Conservation (phyloP, 2,329 filamentous ascomycete species). For the Fusarium nelsonii region DNA sequence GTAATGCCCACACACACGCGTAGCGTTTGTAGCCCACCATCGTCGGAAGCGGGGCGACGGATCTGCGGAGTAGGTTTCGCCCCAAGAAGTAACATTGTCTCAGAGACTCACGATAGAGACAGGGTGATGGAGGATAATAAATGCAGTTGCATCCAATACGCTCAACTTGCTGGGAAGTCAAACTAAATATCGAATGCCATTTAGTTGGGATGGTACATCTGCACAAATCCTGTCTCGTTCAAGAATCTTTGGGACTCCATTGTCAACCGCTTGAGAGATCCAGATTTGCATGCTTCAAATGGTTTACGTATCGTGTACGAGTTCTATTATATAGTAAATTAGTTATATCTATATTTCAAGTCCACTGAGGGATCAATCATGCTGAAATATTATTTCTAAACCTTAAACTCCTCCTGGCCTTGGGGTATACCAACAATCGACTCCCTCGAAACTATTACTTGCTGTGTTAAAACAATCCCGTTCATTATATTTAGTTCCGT, state of each 20-base stretch:
- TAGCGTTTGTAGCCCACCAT: background rate
- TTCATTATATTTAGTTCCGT: slow-evolving; percentile 1
- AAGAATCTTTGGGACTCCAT: no score
- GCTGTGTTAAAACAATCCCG: background rate
- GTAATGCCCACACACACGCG: background rate
- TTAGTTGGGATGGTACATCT: no score
- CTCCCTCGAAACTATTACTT: background rate
- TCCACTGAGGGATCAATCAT: background rate
- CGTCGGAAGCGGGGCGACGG: background rate
- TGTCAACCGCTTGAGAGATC: no score
- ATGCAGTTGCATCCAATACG: no score
- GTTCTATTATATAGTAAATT: background rate
- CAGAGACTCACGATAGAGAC: no score
- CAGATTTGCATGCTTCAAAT: no score
- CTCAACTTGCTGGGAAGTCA: no score
- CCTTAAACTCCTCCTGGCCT: background rate
- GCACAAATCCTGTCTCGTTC: no score
- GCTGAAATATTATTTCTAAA: background rate
- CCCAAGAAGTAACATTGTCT: background rate
- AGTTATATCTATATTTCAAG: background rate
- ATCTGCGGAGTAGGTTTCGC: background rate
- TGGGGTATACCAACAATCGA: background rate
- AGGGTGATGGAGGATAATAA: no score
- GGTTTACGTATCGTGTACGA: no score
- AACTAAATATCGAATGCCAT: no score